Evolutionary conservation across 192 early-diverging fungal genomes (phyloP).

Genomic region (Lunasporangiospora selenospora): DNA sequence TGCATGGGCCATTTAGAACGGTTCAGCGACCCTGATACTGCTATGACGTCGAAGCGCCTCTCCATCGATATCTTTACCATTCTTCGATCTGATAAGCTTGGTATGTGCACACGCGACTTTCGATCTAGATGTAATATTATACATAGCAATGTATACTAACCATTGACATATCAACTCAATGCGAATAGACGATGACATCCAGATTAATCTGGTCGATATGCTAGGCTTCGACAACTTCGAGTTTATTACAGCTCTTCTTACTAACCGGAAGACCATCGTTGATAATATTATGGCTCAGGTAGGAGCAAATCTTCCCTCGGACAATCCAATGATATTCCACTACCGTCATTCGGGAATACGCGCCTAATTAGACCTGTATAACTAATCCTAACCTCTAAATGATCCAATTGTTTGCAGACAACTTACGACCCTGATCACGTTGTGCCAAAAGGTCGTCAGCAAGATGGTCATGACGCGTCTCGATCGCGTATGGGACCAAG

Average conservation of each 20-base stretch:
- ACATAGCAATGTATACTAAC: background rate
- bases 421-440: conserved; percentile 25
- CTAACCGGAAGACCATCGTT: conserved; percentile 65
- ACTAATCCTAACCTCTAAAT: too few relatives aligned
- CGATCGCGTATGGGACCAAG: conserved; percentile 65
- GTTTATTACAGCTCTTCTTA: conserved; percentile 66
- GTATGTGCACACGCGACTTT: conserved; percentile 34
- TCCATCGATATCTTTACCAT: conserved; percentile 76
- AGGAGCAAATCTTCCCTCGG: background rate
- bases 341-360: too few relatives aligned
- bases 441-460: conserved; percentile 8
- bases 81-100: conserved; percentile 61
- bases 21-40: conserved; percentile 43
- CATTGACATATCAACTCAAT: background rate
- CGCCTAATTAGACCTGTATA: too few relatives aligned
- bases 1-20: conserved; percentile 57
- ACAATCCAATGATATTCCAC: too few relatives aligned
- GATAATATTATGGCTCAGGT: conserved; percentile 65
- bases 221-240: conserved; percentile 78
- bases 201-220: conserved; percentile 71
- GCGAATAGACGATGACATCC: conserved; percentile 64
- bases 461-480: conserved; percentile 33
- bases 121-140: background rate
- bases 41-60: conserved; percentile 60
- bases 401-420: conserved; percentile 38